These are phyloP conservation scores for Coemansia sp. DNA, from an alignment of 192 early-diverging fungal species.

Conservation along the genomic window DNA sequence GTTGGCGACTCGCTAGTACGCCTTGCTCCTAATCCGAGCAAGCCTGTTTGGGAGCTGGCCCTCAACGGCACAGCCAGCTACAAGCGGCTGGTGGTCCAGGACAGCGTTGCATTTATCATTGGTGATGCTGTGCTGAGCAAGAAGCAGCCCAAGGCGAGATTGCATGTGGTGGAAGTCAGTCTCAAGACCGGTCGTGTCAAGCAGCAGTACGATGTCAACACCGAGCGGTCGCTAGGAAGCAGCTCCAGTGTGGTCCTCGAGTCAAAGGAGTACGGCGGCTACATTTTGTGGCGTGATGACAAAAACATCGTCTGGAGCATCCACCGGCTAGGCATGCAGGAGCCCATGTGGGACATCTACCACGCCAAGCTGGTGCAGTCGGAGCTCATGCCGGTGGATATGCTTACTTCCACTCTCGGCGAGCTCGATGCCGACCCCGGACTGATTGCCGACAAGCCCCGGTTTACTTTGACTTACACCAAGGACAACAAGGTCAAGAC, in stretches of 20 bases:
- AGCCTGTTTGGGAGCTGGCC: constrained; percentile 37
- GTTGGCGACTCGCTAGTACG: constrained; percentile 45
- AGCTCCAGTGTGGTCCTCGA: constrained; percentile 34
- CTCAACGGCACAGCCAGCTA: constrained; percentile 41
- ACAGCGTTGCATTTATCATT: constrained; percentile 34
- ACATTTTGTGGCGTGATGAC: constrained; percentile 58
- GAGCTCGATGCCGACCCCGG: constrained; percentile 39
- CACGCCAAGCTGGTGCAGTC: constrained; percentile 43
- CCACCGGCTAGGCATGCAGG: constrained; percentile 33
- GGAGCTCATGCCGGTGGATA: constrained; percentile 43
- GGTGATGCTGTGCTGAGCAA: constrained; percentile 37
- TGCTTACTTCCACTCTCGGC: constrained; percentile 46
- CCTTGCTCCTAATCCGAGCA: constrained; percentile 12
- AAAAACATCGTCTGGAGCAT: constrained; percentile 51
- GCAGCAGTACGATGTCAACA: constrained; percentile 45
- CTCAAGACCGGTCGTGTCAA: constrained; percentile 32
- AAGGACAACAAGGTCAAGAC: constrained; percentile 44
- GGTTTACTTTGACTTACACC: constrained; percentile 40
- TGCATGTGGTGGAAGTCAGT: constrained; percentile 47
- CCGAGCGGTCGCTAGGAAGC: constrained; percentile 24
- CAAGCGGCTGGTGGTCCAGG: constrained; percentile 41
- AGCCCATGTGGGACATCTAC: constrained; percentile 45
- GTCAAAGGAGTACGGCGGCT: constrained; percentile 42
- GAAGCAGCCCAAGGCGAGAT: constrained; percentile 11
- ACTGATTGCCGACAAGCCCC: constrained; percentile 19